Evolutionary conservation across 352 stramenopile genomes (phyloP), one percentile per base, ranked within the genome.

Genomic region (Phytophthora litchii): DNA sequence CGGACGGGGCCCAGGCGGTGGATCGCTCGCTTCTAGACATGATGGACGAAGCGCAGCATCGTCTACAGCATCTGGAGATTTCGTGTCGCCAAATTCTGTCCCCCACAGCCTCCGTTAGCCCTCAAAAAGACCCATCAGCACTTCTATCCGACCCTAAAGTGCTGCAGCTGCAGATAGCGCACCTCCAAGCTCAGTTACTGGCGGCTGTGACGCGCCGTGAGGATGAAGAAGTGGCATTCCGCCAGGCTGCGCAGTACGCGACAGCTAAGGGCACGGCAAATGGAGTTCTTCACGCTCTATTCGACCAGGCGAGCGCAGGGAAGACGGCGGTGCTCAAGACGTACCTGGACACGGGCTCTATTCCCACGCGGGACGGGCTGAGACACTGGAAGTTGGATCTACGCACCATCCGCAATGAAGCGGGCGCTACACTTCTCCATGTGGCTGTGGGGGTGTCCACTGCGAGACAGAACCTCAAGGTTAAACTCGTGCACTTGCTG

Each of bases 211-310:
- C 72, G 36, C 51, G 56, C 12, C 57, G 78, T 31, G 72, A 98
- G 74, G 68, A 95, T n/a, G 62, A 87, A 5, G 81, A 93, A 51
- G 36, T 65, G 17, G 67, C 76, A 17, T 89, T 89, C 65, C 61
- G 75, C 27, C 80, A 85, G 47, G 74, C 78, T 2, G 76, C 83
- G 60, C 35, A 58, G 36, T 92, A 80, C 57, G 76, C 73, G 42
- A 69, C 75, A 12, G 83, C 86, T 21, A 95, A 95, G 43, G 78
- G 83, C 46, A 80, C 73, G 4, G 80, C 82, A 19, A 92, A 92
- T 46, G 83, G 78, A 0, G 80, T 93, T 17, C 68, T 93, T 4
- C 80, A 91, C 56, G 72, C 78, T 27, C 69, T 95, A 9, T 95
- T 95, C 55, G 83, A 89, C 62, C 83, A 89, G 45, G 78, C 72